These are phyloP conservation scores for Porodaedalea pini DNA, from an alignment of 1,284 basidiomycete genomes.

Conservation along the genomic window DNA sequence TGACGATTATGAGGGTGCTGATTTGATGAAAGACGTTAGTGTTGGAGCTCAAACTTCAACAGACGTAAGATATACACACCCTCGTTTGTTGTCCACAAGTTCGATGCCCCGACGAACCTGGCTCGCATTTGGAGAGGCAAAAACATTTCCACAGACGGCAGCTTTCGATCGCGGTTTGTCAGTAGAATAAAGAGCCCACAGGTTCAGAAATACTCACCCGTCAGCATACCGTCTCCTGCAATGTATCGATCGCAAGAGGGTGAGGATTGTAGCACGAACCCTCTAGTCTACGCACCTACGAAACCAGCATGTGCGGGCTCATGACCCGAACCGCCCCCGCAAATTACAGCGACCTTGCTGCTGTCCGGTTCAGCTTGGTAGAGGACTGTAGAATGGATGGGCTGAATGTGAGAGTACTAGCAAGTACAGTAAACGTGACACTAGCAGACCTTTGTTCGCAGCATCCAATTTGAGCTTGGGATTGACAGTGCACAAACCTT, in stretches of 20 bases:
- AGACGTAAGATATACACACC: conserved; percentile 42
- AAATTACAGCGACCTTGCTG: conserved; percentile 77
- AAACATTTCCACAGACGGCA: conserved; percentile 84
- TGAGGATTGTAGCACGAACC: background rate
- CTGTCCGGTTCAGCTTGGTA: conserved; percentile 54
- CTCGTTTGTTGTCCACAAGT: conserved; percentile 72
- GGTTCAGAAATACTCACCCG: conserved; percentile 40
- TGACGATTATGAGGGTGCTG: conserved; percentile 81
- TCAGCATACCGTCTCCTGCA: conserved; percentile 74
- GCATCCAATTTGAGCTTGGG: conserved; percentile 66
- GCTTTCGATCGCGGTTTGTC: conserved; percentile 36
- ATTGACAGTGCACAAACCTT: conserved; percentile 70
- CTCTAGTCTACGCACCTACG: conserved; percentile 47
- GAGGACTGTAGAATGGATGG: conserved; percentile 45
- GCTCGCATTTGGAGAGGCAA: conserved; percentile 82
- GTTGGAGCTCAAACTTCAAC: conserved; percentile 7
- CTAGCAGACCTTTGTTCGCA: conserved; percentile 53
- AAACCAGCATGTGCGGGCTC: conserved; percentile 86
- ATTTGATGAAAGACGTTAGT: conserved; percentile 12
- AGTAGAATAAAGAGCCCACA: background rate
- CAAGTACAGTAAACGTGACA: background rate
- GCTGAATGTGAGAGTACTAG: background rate
- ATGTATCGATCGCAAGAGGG: too few relatives aligned
- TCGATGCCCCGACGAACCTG: conserved; percentile 82
- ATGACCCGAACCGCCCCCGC: conserved; percentile 89